Evolutionary conservation across 352 stramenopile genomes (phyloP), one percentile per base, ranked within the genome.

Genomic region (Phytophthora foliorum): DNA sequence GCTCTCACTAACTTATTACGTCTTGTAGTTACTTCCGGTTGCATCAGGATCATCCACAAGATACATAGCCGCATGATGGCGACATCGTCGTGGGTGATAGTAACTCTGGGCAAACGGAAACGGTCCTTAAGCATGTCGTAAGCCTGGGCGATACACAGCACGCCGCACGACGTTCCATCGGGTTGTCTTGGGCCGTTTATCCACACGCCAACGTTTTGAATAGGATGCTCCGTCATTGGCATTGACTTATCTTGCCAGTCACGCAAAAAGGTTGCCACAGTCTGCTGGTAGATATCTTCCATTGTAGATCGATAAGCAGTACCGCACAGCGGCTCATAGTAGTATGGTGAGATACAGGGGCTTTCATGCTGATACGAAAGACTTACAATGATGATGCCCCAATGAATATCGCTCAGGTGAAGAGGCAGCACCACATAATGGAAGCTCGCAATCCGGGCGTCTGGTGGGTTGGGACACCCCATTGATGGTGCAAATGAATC

Each of bases 351-450:
- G 42, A 5, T 10, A 21, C 2, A 44, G 32, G 3, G 22, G 3
- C 7, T 55, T n/a, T n/a, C 32, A 13, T 16, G 6, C 8, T 16
- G 13, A 16, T 56, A 57, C 2, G 13, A 1, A 5, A 64, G 13
- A 42, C 24, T 16, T 6, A 39, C 32, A 42, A 57, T 44, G 22
- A 64, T 56, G 31, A 50, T 17, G 10, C 24, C 45, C 34, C 32
- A 57, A 38, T 57, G 57, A 25, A 56, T 50, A 11, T 46, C 32
- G n/a, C 34, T 57, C 4, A 65, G 13, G 25, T 57, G 46, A 31
- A 51, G 17, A 14, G 46, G 34, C 24, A 50, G 22, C 10, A 57
- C 45, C 17, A 57, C 34, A 22, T 44, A 57, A 6, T 57, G 17
- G n/a, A 14, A 51, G 11, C 9, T 22, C 32, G n/a, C 36, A 29